A percentile compares a stretch with the other conserved stretches of the same genome.
Evolutionary conservation across 192 early-diverging fungal genomes (phyloP).

Genomic region (Podila horticola): DNA sequence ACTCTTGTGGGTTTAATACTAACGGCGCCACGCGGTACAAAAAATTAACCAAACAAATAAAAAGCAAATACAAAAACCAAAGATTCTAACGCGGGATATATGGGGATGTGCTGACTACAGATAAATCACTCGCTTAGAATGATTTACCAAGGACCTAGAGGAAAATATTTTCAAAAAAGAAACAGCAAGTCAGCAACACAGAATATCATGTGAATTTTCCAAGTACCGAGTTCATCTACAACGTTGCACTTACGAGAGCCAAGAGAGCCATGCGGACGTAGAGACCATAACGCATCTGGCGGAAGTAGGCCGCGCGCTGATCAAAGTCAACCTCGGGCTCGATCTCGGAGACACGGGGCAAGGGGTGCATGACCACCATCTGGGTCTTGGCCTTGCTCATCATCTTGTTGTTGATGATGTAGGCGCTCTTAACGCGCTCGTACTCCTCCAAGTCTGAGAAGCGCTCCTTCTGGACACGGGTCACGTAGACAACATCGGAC

Average conservation of each 20-base stretch:
- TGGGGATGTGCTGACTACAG: background rate
- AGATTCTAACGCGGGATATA: background rate
- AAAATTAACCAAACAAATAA: background rate
- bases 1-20: conserved; percentile 1
- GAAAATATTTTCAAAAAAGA: background rate
- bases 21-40: background rate
- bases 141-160: conserved; percentile 37
- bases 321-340: conserved; percentile 98
- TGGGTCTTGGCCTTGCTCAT: conserved; percentile 90
- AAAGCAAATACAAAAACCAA: background rate
- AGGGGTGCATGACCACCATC: conserved; percentile 99
- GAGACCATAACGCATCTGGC: conserved; percentile 98
- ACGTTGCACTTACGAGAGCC: conserved; percentile 72
- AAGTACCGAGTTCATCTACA: too few relatives aligned
- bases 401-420: conserved; percentile 88
- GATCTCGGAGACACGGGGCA: conserved; percentile 95
- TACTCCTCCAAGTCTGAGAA: conserved; percentile 85
- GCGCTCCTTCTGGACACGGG: conserved; percentile 96
- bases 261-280: conserved; percentile 98
- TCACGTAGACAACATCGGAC: conserved; percentile 98
- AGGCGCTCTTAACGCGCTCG: conserved; percentile 76
- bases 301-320: conserved; percentile 96
- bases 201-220: too few relatives aligned
- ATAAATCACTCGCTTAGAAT: conserved; percentile 10
- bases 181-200: too few relatives aligned